Percentiles rank a stretch among this genome's conserved stretches.
phyloP scores from a whole-genome alignment of 495 filamentous ascomycete species.

The Aspergillus leporis region DNA sequence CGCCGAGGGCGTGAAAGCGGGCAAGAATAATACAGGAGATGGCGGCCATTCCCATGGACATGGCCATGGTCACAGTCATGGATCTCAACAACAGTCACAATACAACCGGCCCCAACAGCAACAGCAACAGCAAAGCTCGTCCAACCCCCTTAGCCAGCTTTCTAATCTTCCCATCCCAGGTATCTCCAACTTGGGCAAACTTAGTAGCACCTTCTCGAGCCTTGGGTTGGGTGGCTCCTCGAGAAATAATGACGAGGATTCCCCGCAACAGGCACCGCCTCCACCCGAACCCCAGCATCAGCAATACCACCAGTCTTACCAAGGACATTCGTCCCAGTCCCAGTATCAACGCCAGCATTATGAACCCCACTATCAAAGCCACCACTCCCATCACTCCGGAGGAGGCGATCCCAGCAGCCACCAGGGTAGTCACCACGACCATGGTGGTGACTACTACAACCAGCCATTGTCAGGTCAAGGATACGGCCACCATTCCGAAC shows the following conservation, averaged over 20 bases:
- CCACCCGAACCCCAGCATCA: slow-evolving; percentile 14
- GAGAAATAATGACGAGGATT: slow-evolving; percentile 25
- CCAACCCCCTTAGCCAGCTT: slow-evolving; percentile 39
- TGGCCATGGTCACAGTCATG: slow-evolving; percentile 16
- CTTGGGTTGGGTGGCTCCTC: slow-evolving; percentile 48
- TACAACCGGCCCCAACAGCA: slow-evolving; percentile 20
- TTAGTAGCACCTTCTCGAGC: slow-evolving; percentile 37
- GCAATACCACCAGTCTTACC: slow-evolving; percentile 11
- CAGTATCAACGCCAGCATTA: background rate
- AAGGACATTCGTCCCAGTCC: background rate
- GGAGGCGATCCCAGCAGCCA: background rate
- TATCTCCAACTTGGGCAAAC: slow-evolving; percentile 39
- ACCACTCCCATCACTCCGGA: slow-evolving; percentile 3
- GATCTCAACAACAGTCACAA: slow-evolving; percentile 15
- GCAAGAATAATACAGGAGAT: slow-evolving; percentile 66
- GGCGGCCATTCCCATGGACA: slow-evolving; percentile 34
- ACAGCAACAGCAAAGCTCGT: slow-evolving; percentile 27
- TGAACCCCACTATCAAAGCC: background rate
- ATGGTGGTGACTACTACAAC: slow-evolving; percentile 5
- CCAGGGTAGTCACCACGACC: slow-evolving; percentile 1
- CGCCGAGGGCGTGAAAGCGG: slow-evolving; percentile 75
- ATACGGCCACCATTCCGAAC: background rate
- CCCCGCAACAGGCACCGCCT: slow-evolving; percentile 10
- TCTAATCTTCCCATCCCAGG: slow-evolving; percentile 45
- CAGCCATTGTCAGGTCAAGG: background rate